Base-by-base conservation (phyloP, 371 early-diverging fungal species). In the Syncephalastrum contaminatum region DNA sequence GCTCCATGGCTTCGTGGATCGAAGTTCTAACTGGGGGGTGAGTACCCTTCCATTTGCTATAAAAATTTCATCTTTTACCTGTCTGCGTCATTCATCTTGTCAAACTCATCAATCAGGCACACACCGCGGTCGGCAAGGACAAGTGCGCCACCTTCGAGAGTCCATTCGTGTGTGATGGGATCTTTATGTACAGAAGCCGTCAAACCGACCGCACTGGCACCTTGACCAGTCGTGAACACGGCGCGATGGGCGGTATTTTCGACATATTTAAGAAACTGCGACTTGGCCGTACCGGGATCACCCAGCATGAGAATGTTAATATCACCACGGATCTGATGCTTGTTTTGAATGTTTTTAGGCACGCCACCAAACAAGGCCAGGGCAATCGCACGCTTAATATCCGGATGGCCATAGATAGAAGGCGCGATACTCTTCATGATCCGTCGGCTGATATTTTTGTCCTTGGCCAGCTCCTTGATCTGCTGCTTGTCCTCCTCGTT, bases 221-320 rank as follows among this genome's bases (percentile, higher is more conserved):
- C 99, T 73, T 99, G 99, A 54, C 99, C 99, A 6, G 99, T 98
- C 8, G 99, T 95, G 71, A 94, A 97, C 7, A 99, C 99, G 5
- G 97, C 96, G 51, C 99, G 88, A 70, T 93, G 96, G 0, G 96
- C 91, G 1, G 96, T 96, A 72, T 91, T 91, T 68, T 98, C 95
- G 25, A 98, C 89, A 60, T 96, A 98, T 69, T 99, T 98, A 50
- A 99, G 83, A 75, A 99, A 94, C 80, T 99, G 99, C 1, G 96
- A 95, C 68, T 99, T 99, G 42, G 99, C 99, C 13, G 97, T 97
- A 64, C 99, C 99, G 8, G 99, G 99, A 74, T 99, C 99, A 64
- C 99, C 99, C 56, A 99, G 75, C 67, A 99, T 83, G 39, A 99
- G 81, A 39, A 99, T 93, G 70, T 99, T 99, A 66, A 99, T 99